Evolutionary conservation across 163 green algal genomes (phyloP), one percentile per base, ranked within the genome.

Genomic region (Chloromonas sp.): DNA sequence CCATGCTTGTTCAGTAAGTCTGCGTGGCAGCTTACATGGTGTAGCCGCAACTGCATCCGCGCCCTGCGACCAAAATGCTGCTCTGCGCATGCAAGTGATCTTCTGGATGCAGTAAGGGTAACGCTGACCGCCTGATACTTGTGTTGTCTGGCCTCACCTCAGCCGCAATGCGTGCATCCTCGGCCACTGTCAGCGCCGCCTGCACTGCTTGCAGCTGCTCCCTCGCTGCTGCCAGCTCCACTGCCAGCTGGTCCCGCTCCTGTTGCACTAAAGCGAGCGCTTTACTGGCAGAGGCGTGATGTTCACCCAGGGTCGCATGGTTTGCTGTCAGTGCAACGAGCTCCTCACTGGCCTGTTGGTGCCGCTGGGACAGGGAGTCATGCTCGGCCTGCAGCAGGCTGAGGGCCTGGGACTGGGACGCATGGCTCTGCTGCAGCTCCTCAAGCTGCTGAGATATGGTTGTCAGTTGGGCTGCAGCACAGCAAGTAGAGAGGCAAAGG

Each of bases 141-240:
- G 36, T 36, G 36, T 36, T 36, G 36, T 36, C 36, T 36, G 36
- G 36, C 66, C 76, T 2, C 58, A 88, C 78, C 82, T 87, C 78
- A 3, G 78, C 70, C 15, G 83, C 83, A 83, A 86, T 83, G 11
- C 83, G 83, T 0, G 61, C 84, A 83, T 86, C 85, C 71, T 91
- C 84, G 14, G 85, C 79, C 0, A 76, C 81, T 0, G 70, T 79
- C 60, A 58, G 8, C 2, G 86, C 58, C 61, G 78, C 15, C 8
- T 14, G 36, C 36, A 58, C 77, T 0, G 58, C 61, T 60, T n/a
- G 14, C 66, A 84, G 78, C 71, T 82, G 71, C 60, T 74, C 36
- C 60, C 3, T 58, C 11, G 57, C 76, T 3, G 57, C 13, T 62
- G 74, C 84, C 15, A 61, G 66, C 78, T 87, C 14, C 58, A n/a